Evolutionary conservation across 176 grass and related monocot species (phyloP).

Genomic region (Aegilops tauschii): DNA sequence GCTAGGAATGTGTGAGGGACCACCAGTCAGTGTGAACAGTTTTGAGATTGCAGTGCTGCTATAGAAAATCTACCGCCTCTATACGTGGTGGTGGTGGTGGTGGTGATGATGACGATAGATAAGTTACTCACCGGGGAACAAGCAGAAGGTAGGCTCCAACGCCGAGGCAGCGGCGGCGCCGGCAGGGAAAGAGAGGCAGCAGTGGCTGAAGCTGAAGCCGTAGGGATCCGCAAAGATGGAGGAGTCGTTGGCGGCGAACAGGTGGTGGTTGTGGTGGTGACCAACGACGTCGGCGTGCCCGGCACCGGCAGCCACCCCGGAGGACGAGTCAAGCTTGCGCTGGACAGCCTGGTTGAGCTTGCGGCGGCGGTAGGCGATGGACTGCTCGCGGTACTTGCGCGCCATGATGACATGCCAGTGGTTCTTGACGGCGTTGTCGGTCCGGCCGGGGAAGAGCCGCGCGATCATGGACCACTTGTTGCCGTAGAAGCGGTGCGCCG

Average conservation of each 20-base stretch:
- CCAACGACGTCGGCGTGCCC: not conserved
- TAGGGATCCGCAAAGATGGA: conserved; percentile 26
- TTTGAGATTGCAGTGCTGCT: not conserved
- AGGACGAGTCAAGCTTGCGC: conserved; percentile 45
- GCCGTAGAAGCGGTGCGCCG: conserved; percentile 79
- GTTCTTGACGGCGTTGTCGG: conserved; percentile 94
- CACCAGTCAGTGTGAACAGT: not conserved
- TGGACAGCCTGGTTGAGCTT: conserved; percentile 77
- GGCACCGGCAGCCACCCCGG: not conserved
- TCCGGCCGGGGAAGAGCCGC: conserved; percentile 82
- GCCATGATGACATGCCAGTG: conserved; percentile 99
- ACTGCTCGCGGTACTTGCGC: conserved; percentile 85
- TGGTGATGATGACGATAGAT: not conserved
- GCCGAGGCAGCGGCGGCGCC: not conserved
- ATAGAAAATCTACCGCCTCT: not conserved
- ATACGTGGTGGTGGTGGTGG: not conserved
- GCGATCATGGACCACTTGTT: conserved; percentile 99
- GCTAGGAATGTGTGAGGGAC: not conserved
- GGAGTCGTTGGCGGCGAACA: conserved; percentile 24
- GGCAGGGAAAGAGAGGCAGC: conserved; percentile 24
- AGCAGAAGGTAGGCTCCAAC: conserved; percentile 31
- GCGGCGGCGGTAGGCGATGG: conserved; percentile 67
- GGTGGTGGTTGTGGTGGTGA: not conserved
- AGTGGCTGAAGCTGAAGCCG: conserved; percentile 26
- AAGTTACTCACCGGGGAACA: conserved; percentile 45